Evolutionary conservation across 148 eudicot genomes (phyloP), one percentile per base, ranked within the genome.

Genomic region (Rhododendron kiyosumense): DNA sequence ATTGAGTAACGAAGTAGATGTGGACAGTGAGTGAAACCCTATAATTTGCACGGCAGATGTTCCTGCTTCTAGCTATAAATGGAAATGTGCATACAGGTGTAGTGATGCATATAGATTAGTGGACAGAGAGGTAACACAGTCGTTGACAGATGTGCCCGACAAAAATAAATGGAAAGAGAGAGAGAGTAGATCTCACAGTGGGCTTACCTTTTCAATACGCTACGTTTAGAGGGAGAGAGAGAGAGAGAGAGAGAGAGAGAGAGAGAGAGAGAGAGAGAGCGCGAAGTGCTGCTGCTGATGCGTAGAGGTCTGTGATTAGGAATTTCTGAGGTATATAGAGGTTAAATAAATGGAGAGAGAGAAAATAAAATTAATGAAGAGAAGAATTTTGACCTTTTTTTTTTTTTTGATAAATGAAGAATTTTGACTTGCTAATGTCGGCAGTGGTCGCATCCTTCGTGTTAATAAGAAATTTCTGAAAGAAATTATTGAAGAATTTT

Each of bases 11-110:
- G 49, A 76, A 32, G 65, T 14, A 51, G 65, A 10, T 26, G 41
- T 43, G 78, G 78, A 7, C 48, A 84, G 30, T 28, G 61, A 84
- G 52, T 83, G 59, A 81, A 28, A 49, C 81, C 80, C 85, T 63
- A 45, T 20, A 73, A 34, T 36, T 74, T 20, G n/a, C 49, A 22
- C 24, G 45, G 38, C 13, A 63, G 76, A 3, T 24, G 67, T 11
- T 57, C 59, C 81, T 41, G 38, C 28, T 51, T 3, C 10, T 22
- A 36, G 38, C 43, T 83, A 71, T 20, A 61, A 63, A 34, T 7
- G 85, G 85, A 71, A 17, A 30, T 18, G 77, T 15, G 12, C 32
- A 15, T 11, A 3, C 43, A 67, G 17, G 41, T n/a, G 20, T 1
- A 81, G 10, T 48, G 22, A 79, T 2, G 32, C 22, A 52, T 11